Evolutionary conservation across 176 grass and related monocot genomes (phyloP), one percentile per base, ranked within the genome.

Genomic region (Eragrostis curvula): DNA sequence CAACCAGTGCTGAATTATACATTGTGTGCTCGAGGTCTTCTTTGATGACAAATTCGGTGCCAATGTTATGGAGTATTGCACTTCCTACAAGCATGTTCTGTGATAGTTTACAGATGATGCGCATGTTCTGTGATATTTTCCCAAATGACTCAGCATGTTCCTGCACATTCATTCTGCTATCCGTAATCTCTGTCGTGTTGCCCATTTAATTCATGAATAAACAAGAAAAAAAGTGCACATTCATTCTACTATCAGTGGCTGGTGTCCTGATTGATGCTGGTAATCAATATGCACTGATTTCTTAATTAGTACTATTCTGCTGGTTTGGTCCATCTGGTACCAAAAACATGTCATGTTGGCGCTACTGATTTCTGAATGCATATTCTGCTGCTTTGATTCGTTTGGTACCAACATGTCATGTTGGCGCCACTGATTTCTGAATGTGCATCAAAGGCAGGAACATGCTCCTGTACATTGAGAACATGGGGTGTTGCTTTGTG

Each of bases 401-500:
- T 73, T 61, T 57, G 36, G 66, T 64, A 73, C 84, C 21, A 1
- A 72, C 70, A 47, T 87, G 51, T 12, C 85, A 75, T 75, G 78
- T 69, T 81, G 70, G 85, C 24, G 11, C 78, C 18, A 60, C 28
- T 75, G 44, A 14, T 71, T 24, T 17, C 64, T 17, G 43, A 82
- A 87, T 71, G 79, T 71, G 85, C 79, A 83, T 63, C 72, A 83
- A 79, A 78, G 72, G 45, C 66, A 46, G 64, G 73, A 83, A 55
- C 79, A 71, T 71, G 73, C 39, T 55, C n/a, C 68, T 83, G 79
- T 71, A 77, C 66, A 61, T 71, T 45, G 48, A 77, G 66, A 87
- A 83, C 85, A 83, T 83, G 85, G 63, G 78, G 16, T 87, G 73
- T 52, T 71, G 73, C 79, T 83, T 53, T 77, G 55, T 77, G 32